Evolutionary conservation across 768 basidiomycete genomes (phyloP), one percentile per base, ranked within the genome.

Genomic region (Pleurotus tuoliensis): DNA sequence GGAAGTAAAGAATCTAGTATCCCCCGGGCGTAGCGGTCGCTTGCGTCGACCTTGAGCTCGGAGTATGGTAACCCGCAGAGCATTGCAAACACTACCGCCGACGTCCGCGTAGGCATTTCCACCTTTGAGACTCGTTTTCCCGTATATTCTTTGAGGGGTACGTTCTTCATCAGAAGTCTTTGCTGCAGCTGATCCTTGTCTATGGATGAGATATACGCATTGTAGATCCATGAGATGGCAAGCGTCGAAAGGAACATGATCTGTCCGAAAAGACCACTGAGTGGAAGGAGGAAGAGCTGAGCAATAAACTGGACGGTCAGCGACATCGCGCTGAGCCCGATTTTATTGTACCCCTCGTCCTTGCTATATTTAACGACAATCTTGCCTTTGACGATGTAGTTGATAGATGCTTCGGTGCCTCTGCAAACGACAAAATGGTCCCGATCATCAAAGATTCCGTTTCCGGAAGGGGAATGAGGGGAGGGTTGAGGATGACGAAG

Each of bases 281-380:
- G 69, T 1, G 71, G 71, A 22, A 71, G 70, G 41, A 73, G 63
- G 47, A 73, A 62, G 3, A 73, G 61, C 58, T 74, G 72, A n/a
- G 65, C 50, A 22, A 73, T 11, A 61, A 71, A 71, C 24, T 74
- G 73, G 40, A 61, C 18, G 16, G 68, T 62, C 47, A 69, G 61
- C 8, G 72, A 53, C 48, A 67, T 57, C 13, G 67, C 61, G 47
- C 63, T 68, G 18, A 64, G 38, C 37, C 73, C 69, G 41, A 71
- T 53, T 16, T 1, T n/a, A 12, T 61, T 16, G 53, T 66, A 66
- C 13, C 44, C 56, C 2, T 59, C 59, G 1, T 66, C 38, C 12
- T 62, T 27, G 1, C 53, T 34, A 56, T 62, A 61, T 1, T 59
- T 44, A 46, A 71, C 30, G 1, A 56, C 57, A 37, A 73, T 70